Base-by-base conservation (phyloP, 345 rosid genomes). In the Draba incana region DNA sequence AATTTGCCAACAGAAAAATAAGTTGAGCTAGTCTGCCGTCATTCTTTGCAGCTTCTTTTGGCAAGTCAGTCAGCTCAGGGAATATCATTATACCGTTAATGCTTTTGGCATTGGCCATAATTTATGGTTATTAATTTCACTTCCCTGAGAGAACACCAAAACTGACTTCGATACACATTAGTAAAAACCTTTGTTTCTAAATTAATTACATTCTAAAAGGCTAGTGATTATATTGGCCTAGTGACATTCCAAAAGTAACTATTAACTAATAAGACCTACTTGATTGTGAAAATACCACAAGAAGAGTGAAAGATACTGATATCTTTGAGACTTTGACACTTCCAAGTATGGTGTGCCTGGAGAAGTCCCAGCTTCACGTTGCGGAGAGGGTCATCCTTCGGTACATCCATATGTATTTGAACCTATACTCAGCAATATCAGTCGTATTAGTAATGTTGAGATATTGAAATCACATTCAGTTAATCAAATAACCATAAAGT, bases 1-100 rank as follows among this genome's bases (percentile, higher is more conserved):
- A 20, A 20, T 20, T 20, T 20, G 20, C 20, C 20, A 20, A 20
- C 20, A 20, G 20, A 5, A 86, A 71, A 63, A 96, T 89, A 38
- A 77, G 83, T 15, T 90, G 81, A 42, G 89, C 98, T 70, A 92
- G 71, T 55, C 92, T 84, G 50, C 98, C 93, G 82, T 92, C 98
- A 56, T 66, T 79, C 64, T 77, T 74, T 58, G 78, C 77, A 63
- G 98, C 97, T 84, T 90, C 97, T 59, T 53, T 66, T 55, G 75
- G 84, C 82, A 90, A 71, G 77, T 76, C 83, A 43, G 42, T 62
- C 37, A 92, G 79, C 52, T 90, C 97, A 70, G 71, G 10, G 71
- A 10, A 8, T 20, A 64, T 57, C 61, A 56, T 16, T 54, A 14
- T n/a, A 47, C 20, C 14, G 48, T 70, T 49, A 64, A 47, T 64